phyloP scores from a whole-genome alignment of 148 eudicot species.

The Camellia japonica region DNA sequence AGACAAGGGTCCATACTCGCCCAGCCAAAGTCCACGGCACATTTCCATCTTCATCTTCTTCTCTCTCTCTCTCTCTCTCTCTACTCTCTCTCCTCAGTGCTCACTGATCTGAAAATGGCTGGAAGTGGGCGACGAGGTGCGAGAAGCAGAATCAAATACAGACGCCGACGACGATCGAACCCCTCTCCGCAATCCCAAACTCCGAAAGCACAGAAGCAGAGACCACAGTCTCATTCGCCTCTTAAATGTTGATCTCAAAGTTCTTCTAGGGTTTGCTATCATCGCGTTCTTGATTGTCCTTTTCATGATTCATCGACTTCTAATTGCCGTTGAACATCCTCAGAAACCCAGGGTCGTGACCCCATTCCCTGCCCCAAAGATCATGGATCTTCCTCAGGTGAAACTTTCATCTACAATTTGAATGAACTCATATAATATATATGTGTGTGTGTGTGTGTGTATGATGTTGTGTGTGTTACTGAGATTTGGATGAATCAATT shows the following conservation, averaged over 20 bases:
- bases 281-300: conserved; percentile 30
- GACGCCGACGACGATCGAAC: conserved; percentile 28
- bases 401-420: not conserved
- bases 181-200: conserved; percentile 17
- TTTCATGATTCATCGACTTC: conserved; percentile 31
- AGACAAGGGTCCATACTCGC: too few relatives aligned
- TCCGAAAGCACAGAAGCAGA: conserved; percentile 21
- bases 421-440: not conserved
- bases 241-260: conserved; percentile 19
- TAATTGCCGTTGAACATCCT: conserved; percentile 24
- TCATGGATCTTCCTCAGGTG: conserved; percentile 94
- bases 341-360: conserved; percentile 64
- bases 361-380: conserved; percentile 90
- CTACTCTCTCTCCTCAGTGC: too few relatives aligned
- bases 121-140: conserved; percentile 49
- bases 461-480: not conserved
- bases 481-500: conserved; percentile 15
- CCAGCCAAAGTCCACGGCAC: too few relatives aligned
- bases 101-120: conserved; percentile 30
- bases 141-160: conserved; percentile 36
- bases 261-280: conserved; percentile 34
- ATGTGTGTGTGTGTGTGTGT: not conserved
- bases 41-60: too few relatives aligned
- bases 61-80: too few relatives aligned
- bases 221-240: conserved; percentile 21